A percentile compares a stretch with the other conserved stretches of the same genome.
Evolutionary conservation across 768 basidiomycete species (phyloP).

Genomic region (Naganishia vishniacii): DNA sequence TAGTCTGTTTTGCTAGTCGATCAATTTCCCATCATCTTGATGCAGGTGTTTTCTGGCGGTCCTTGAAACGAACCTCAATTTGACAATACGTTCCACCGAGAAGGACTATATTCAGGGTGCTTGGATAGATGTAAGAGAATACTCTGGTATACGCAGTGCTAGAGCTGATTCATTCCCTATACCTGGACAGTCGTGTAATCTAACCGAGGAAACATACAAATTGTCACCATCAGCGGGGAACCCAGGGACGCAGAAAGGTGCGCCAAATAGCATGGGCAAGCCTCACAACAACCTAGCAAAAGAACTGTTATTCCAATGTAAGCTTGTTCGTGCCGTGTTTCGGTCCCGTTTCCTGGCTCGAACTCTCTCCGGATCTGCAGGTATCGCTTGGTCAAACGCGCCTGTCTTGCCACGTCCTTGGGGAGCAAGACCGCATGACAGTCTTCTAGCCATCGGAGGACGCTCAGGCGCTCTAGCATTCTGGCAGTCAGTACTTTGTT

Average conservation of each 20-base stretch:
- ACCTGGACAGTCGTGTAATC: background rate
- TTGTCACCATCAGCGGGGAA: background rate
- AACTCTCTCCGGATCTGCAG: background rate
- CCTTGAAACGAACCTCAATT: constrained; percentile 11
- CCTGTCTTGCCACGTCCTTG: constrained; percentile 6
- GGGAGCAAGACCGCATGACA: constrained; percentile 17
- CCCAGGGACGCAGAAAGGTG: background rate
- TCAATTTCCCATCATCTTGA: background rate
- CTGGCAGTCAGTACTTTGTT: constrained; percentile 9
- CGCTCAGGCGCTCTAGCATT: constrained; percentile 1
- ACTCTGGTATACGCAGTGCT: background rate
- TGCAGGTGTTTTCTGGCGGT: constrained; percentile 1
- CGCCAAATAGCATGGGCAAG: no score
- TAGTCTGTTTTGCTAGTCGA: no score
- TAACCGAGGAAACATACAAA: constrained; percentile 6
- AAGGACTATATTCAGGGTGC: constrained; percentile 3
- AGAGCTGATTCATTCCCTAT: background rate
- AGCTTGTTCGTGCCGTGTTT: background rate
- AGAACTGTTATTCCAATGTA: constrained; percentile 10
- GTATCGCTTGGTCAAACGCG: constrained; percentile 15
- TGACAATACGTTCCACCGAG: constrained; percentile 6
- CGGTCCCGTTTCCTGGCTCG: background rate
- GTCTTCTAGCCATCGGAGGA: constrained; percentile 1
- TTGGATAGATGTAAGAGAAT: background rate
- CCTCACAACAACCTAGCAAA: background rate